phyloP scores from a whole-genome alignment of 2,329 filamentous ascomycete species.

The Scorias spongiosa region DNA sequence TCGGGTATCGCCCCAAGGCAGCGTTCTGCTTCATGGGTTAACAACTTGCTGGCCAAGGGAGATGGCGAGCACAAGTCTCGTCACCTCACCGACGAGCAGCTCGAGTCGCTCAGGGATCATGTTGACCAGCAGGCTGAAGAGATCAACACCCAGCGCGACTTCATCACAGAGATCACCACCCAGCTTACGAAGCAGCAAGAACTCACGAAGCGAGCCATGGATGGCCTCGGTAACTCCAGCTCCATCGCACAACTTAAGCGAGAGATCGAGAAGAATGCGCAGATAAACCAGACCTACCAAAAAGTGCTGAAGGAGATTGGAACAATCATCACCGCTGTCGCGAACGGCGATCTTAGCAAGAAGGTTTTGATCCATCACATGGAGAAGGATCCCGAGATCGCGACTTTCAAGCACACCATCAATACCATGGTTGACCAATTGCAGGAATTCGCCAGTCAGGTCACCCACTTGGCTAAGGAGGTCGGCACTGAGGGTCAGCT shows the following conservation, averaged over 20 bases:
- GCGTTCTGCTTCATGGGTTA: slow-evolving; percentile 30
- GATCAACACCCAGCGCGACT: slow-evolving; percentile 72
- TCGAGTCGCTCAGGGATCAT: slow-evolving; percentile 74
- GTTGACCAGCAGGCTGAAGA: slow-evolving; percentile 88
- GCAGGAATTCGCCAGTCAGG: slow-evolving; percentile 90
- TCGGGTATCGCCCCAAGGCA: slow-evolving; percentile 15
- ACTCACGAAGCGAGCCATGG: slow-evolving; percentile 67
- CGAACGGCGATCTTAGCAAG: slow-evolving; percentile 87
- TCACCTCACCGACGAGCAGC: slow-evolving; percentile 63
- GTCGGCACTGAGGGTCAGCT: slow-evolving; percentile 92
- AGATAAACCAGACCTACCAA: slow-evolving; percentile 96
- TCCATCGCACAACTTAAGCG: slow-evolving; percentile 81
- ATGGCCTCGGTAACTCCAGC: slow-evolving; percentile 66
- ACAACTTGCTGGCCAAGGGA: slow-evolving; percentile 39
- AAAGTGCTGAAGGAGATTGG: slow-evolving; percentile 94
- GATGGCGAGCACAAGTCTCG: slow-evolving; percentile 32
- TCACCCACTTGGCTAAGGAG: slow-evolving; percentile 84
- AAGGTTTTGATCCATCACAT: slow-evolving; percentile 91
- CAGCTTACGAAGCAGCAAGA: slow-evolving; percentile 76
- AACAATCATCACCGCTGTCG: slow-evolving; percentile 91
- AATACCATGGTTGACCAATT: slow-evolving; percentile 99
- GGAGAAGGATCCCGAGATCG: slow-evolving; percentile 97
- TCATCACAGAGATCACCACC: slow-evolving; percentile 71
- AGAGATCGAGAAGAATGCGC: slow-evolving; percentile 91
- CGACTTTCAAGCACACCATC: slow-evolving; percentile 93